phyloP scores from a whole-genome alignment of 495 filamentous ascomycete genomes.

The Schizothecium vesticola region DNA sequence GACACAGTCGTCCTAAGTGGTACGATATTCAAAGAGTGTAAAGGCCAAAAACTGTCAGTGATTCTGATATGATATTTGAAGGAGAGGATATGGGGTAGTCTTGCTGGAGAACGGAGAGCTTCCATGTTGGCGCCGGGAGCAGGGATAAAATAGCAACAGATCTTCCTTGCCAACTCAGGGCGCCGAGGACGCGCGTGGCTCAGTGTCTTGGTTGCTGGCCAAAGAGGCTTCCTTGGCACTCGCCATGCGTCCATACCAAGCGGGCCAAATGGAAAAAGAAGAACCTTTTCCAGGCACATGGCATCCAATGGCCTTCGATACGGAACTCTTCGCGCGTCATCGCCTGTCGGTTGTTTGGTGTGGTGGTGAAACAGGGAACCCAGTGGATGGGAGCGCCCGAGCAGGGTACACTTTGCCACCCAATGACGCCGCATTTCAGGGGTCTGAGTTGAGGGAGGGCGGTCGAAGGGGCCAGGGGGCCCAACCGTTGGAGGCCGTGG shows the following conservation, averaged over 20 bases:
- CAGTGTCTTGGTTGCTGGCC: background rate
- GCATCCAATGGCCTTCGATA: constrained; percentile 1
- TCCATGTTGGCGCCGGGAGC: background rate
- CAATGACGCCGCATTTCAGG: constrained; percentile 8
- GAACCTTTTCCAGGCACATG: background rate
- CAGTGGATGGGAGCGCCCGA: background rate
- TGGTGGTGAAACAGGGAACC: constrained; percentile 2
- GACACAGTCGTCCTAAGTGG: background rate
- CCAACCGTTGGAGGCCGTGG: background rate
- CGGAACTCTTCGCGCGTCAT: constrained; percentile 5
- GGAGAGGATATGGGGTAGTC: background rate
- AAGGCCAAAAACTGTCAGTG: background rate
- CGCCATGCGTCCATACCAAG: background rate
- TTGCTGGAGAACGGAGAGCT: background rate
- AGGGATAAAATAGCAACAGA: background rate
- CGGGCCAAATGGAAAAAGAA: background rate
- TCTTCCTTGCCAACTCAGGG: background rate
- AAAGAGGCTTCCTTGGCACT: background rate
- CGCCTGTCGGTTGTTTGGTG: background rate
- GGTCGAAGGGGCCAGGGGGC: background rate
- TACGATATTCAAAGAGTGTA: background rate
- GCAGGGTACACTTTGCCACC: constrained; percentile 2
- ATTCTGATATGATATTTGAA: background rate
- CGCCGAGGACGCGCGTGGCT: no score
- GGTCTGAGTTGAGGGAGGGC: background rate